phyloP scores from a whole-genome alignment of 768 basidiomycete species.

The Pisolithus sp. region DNA sequence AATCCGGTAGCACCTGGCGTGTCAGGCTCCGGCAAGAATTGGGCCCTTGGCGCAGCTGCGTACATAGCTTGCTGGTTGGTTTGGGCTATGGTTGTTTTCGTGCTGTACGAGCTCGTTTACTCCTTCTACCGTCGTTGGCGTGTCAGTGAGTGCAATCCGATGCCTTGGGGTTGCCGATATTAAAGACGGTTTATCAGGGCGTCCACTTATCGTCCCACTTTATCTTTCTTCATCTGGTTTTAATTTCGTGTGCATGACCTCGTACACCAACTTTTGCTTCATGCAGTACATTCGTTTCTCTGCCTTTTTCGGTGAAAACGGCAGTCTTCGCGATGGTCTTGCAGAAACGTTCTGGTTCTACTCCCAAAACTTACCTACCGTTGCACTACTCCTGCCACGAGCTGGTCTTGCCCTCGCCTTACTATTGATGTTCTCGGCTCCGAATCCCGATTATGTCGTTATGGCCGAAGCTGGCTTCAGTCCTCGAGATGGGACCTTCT shows the following conservation, averaged over 20 bases:
- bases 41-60: slow-evolving; percentile 77
- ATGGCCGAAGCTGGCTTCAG: slow-evolving; percentile 42
- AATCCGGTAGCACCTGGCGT: slow-evolving; percentile 63
- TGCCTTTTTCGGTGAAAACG: slow-evolving; percentile 53
- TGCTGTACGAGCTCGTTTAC: slow-evolving; percentile 74
- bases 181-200: slow-evolving; percentile 44
- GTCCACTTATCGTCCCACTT: slow-evolving; percentile 75
- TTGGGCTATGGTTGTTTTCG: slow-evolving; percentile 65
- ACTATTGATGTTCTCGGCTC: slow-evolving; percentile 55
- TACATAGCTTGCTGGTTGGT: slow-evolving; percentile 77
- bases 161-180: slow-evolving; percentile 12
- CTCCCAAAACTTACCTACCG: slow-evolving; percentile 79
- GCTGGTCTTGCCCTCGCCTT: slow-evolving; percentile 70
- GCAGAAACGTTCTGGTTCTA: slow-evolving; percentile 84
- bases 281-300: slow-evolving; percentile 70
- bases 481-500: slow-evolving; percentile 69
- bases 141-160: slow-evolving; percentile 51
- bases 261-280: slow-evolving; percentile 81
- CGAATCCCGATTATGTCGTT: slow-evolving; percentile 41
- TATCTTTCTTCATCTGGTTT: slow-evolving; percentile 78
- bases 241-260: slow-evolving; percentile 68
- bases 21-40: slow-evolving; percentile 66
- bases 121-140: slow-evolving; percentile 74
- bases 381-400: slow-evolving; percentile 76
- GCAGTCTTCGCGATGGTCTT: slow-evolving; percentile 47